These are phyloP conservation scores for Mariannaea elegans DNA, from an alignment of 2,329 filamentous ascomycete species.

Conservation along the genomic window DNA sequence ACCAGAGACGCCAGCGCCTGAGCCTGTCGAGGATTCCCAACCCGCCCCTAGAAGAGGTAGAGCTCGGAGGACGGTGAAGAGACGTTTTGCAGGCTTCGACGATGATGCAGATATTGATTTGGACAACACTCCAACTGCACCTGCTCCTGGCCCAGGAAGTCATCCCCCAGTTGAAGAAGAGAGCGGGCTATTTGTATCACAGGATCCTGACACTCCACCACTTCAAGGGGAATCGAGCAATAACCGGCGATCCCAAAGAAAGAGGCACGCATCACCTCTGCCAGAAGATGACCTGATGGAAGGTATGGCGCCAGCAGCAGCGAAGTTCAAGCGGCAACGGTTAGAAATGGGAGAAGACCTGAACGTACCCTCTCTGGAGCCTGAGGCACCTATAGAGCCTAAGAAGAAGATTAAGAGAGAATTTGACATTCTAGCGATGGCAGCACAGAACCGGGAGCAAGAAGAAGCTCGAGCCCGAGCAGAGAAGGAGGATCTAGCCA, in stretches of 20 bases:
- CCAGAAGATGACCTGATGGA: constrained; percentile 70
- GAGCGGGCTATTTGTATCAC: constrained; percentile 66
- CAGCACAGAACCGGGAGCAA: constrained; percentile 67
- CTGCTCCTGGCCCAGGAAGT: constrained; percentile 3
- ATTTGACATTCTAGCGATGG: constrained; percentile 74
- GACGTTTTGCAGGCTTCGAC: constrained; percentile 79
- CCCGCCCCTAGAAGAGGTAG: constrained; percentile 35
- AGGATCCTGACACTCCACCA: constrained; percentile 47
- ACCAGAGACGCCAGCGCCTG: constrained; percentile 18
- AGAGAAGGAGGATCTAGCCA: constrained; percentile 63
- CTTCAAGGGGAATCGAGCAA: constrained; percentile 33
- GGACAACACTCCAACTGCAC: constrained; percentile 30
- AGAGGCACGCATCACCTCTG: constrained; percentile 55
- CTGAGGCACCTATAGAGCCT: constrained; percentile 34
- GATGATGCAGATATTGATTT: constrained; percentile 53
- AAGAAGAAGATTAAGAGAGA: constrained; percentile 66
- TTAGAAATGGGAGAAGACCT: constrained; percentile 66
- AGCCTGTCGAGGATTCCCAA: constrained; percentile 36
- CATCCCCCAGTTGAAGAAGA: constrained; percentile 43
- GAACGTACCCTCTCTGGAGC: constrained; percentile 39
- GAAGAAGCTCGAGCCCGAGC: constrained; percentile 70
- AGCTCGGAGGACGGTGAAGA: constrained; percentile 53
- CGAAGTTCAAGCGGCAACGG: constrained; percentile 80
- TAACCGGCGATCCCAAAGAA: constrained; percentile 48
- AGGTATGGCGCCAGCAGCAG: constrained; percentile 77